Base-by-base conservation (phyloP, 352 stramenopile genomes). In the Phytophthora ohioensis region DNA sequence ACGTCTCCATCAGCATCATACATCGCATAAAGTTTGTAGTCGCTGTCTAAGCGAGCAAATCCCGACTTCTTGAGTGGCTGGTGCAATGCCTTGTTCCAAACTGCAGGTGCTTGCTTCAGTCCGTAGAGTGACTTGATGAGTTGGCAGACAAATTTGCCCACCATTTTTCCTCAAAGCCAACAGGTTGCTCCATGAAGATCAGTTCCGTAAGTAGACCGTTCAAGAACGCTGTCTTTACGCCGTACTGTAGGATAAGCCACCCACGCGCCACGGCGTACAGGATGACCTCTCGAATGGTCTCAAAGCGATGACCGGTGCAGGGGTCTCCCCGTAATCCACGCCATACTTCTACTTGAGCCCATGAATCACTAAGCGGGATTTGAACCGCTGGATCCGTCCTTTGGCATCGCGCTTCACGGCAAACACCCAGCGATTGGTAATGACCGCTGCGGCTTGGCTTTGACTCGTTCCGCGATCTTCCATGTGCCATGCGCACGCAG, bases 31-130 rank as follows among this genome's bases (percentile, higher is more conserved):
- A 2, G 60, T 11, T 52, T 45, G 9, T 64, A 53, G 53, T 38
- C 45, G 21, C 17, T 53, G 11, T 58, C 45, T 2, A 64, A 31
- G 1, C 52, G 46, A 17, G 34, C 31, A 32, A 64, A 64, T 32
- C 52, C 51, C 49, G 59, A 17, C 6, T 39, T 45, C 3, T 31
- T 12, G 3, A 64, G 31, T 3, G 45, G 42, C 1, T 32, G 15
- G 31, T 63, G 42, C 4, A 69, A 27, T 1, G 62, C 62, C 9
- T 64, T 52, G 46, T 69, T 64, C 53, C 62, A 69, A 7, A 64
- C 52, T 46, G 42, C 62, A 27, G 21, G 21, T 27, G 21, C 21
- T 58, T 69, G 45, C 9, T 62, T 61, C 9, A 69, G 17, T 2
- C 43, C 43, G 38, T 69, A 69, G 8, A 63, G 35, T 2, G 43